phyloP scores from a whole-genome alignment of 495 filamentous ascomycete genomes.

The Penicillium verhagenii region DNA sequence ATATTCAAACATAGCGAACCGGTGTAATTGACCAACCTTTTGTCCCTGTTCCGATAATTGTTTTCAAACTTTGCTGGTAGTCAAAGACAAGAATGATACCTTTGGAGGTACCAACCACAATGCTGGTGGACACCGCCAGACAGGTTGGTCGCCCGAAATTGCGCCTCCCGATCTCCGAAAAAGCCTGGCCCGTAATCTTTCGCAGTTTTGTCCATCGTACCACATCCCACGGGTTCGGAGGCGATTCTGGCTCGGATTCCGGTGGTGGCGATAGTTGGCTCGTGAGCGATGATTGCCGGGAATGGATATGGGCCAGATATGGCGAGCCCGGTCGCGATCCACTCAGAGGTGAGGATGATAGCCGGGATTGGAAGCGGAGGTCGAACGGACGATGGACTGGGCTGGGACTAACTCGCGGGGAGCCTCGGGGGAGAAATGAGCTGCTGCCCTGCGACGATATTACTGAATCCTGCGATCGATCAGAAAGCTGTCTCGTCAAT shows the following conservation, averaged over 20 bases:
- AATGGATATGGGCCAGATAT: constrained; percentile 70
- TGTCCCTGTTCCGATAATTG: constrained; percentile 90
- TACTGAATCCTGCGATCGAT: constrained; percentile 68
- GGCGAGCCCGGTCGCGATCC: constrained; percentile 75
- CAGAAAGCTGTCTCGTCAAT: constrained; percentile 12
- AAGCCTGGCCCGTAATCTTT: constrained; percentile 83
- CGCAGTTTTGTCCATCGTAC: constrained; percentile 93
- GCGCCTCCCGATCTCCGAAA: constrained; percentile 91
- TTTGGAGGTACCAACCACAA: constrained; percentile 90
- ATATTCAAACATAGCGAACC: background rate
- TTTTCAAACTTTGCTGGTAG: constrained; percentile 91
- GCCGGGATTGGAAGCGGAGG: constrained; percentile 84
- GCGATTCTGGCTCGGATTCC: constrained; percentile 59
- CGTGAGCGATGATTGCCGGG: constrained; percentile 69
- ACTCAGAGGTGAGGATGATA: constrained; percentile 57
- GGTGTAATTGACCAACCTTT: constrained; percentile 55
- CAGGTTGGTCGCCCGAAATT: constrained; percentile 92
- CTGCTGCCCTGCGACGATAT: constrained; percentile 75
- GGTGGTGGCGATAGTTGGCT: constrained; percentile 54
- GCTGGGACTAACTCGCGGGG: constrained; percentile 58
- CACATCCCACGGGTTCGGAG: constrained; percentile 86
- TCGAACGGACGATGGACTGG: constrained; percentile 92
- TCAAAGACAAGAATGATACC: constrained; percentile 94
- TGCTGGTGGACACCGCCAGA: constrained; percentile 82
- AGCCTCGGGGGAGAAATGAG: constrained; percentile 47